Percentiles rank a stretch among this genome's conserved stretches.
These are phyloP conservation scores for Nitzschia sp. DNA, from an alignment of 108 stramenopile species.

Conservation along the genomic window DNA sequence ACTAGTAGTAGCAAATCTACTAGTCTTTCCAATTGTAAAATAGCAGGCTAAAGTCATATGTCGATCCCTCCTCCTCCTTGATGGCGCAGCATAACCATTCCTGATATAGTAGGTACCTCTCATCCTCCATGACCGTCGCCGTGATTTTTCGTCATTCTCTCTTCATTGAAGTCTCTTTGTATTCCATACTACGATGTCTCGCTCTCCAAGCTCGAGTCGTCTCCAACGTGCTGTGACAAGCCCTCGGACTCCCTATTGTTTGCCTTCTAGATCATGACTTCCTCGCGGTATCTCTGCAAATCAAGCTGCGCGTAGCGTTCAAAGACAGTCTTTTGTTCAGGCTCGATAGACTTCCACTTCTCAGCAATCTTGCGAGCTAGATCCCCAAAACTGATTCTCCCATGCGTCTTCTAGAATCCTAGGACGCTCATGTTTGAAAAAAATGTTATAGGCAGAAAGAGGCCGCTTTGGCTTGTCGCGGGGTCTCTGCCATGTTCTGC, in stretches of 20 bases:
- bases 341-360: conserved; percentile 49
- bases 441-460: conserved; percentile 41
- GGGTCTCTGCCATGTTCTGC: conserved; percentile 41
- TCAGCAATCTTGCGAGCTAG: conserved; percentile 66
- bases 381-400: conserved; percentile 74
- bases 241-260: conserved; percentile 24
- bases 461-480: conserved; percentile 45
- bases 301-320: conserved; percentile 42
- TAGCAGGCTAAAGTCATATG: too few relatives aligned
- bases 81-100: too few relatives aligned
- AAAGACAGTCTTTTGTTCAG: conserved; percentile 31
- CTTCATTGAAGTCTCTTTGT: too few relatives aligned
- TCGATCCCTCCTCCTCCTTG: too few relatives aligned
- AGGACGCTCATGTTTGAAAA: conserved; percentile 43
- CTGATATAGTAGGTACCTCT: too few relatives aligned
- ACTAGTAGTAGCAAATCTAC: too few relatives aligned
- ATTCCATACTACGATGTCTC: too few relatives aligned
- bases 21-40: too few relatives aligned
- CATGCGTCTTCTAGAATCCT: conserved; percentile 59
- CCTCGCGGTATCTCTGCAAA: conserved; percentile 41
- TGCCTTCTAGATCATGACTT: conserved; percentile 41
- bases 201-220: too few relatives aligned
- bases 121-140: too few relatives aligned
- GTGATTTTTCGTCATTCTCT: too few relatives aligned
- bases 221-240: too few relatives aligned